A percentile compares a stretch with the other conserved stretches of the same genome.
Conservation (phyloP, 2,329 filamentous ascomycete genomes). For the Huntiella omanensis region DNA sequence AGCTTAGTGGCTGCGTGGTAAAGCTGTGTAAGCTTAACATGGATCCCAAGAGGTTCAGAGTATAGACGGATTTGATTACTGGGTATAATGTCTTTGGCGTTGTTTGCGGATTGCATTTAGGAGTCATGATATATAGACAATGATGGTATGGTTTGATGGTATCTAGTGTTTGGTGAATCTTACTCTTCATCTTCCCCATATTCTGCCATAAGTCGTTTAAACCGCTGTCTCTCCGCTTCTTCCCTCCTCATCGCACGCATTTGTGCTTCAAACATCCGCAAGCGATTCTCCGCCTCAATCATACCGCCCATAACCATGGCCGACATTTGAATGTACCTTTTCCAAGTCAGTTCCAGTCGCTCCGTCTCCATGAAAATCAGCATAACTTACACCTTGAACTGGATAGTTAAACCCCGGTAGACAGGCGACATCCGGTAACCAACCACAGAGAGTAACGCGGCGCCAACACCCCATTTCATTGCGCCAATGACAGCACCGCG, state of each 20-base stretch:
- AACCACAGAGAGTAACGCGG: slow-evolving; percentile 39
- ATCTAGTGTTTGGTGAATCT: slow-evolving; percentile 4
- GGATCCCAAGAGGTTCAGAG: slow-evolving; percentile 64
- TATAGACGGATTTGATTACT: background rate
- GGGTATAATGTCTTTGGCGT: too few species aligned
- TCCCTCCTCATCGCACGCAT: slow-evolving; percentile 46
- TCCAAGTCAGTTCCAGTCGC: slow-evolving; percentile 1
- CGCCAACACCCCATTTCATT: slow-evolving; percentile 52
- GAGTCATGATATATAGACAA: background rate
- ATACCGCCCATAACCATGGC: slow-evolving; percentile 64
- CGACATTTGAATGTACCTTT: slow-evolving; percentile 70
- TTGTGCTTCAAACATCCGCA: slow-evolving; percentile 47
- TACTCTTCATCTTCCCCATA: slow-evolving; percentile 25
- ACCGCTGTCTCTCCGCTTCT: slow-evolving; percentile 45
- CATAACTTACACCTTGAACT: slow-evolving; percentile 53
- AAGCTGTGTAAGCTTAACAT: slow-evolving; percentile 91
- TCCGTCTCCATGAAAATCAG: too few species aligned
- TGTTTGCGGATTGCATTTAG: background rate
- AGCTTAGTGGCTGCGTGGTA: slow-evolving; percentile 81
- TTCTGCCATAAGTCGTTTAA: slow-evolving; percentile 48
- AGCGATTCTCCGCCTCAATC: slow-evolving; percentile 52
- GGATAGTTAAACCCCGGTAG: slow-evolving; percentile 52
- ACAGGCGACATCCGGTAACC: slow-evolving; percentile 49
- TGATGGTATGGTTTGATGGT: background rate
- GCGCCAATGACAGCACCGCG: slow-evolving; percentile 49